Conservation (phyloP, 169 alveolate species). For the Cyclospora cayetanensis region DNA sequence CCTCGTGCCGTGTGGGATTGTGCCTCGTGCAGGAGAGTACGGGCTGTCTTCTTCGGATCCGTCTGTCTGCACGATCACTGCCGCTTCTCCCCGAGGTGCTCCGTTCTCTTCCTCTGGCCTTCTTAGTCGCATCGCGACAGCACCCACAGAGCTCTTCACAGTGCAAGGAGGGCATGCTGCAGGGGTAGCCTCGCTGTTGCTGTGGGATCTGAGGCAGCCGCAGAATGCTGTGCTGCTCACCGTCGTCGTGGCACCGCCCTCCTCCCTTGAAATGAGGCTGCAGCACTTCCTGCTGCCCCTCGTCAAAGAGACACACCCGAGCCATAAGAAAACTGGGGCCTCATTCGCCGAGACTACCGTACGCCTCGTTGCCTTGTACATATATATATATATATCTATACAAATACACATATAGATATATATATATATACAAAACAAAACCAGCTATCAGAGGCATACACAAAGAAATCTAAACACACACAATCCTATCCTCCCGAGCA, state of each 20-base stretch:
- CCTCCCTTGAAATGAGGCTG: neutral
- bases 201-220: neutral
- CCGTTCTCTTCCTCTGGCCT: conserved; percentile 6
- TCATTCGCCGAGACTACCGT: too few species aligned
- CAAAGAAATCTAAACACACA: too few species aligned
- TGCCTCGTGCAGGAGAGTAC: conserved; percentile 2
- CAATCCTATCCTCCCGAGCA: too few species aligned
- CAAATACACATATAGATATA: too few species aligned
- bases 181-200: conserved; percentile 8
- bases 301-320: too few species aligned
- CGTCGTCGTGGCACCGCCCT: neutral
- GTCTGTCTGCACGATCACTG: neutral
- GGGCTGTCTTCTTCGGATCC: neutral
- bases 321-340: too few species aligned
- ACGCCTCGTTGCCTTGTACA: too few species aligned
- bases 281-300: conserved; percentile 27
- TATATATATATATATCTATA: too few species aligned
- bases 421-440: too few species aligned
- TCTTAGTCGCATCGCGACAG: neutral
- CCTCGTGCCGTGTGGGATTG: neutral
- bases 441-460: too few species aligned
- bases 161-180: neutral
- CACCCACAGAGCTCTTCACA: neutral
- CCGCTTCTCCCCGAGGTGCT: neutral
- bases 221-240: conserved; percentile 41